Evolutionary conservation across 2,329 filamentous ascomycete species (phyloP).

Genomic region (Calonectria multiphialidica): DNA sequence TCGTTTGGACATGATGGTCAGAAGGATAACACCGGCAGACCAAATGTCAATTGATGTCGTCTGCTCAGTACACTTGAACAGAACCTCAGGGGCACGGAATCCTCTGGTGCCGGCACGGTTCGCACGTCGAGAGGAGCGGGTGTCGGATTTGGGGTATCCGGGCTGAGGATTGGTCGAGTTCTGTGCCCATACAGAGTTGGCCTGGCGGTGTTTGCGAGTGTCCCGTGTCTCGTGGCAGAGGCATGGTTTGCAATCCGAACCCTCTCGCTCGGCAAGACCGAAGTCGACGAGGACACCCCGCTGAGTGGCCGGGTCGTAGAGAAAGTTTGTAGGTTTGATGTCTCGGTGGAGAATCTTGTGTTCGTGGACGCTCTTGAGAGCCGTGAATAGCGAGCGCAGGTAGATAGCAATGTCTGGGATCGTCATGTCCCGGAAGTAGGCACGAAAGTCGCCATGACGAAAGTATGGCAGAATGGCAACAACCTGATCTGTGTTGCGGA

Average conservation of each 20-base stretch:
- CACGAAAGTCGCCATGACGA: constrained; percentile 92
- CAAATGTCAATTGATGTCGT: constrained; percentile 96
- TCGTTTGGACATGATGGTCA: constrained; percentile 91
- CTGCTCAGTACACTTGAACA: constrained; percentile 97
- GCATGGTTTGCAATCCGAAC: constrained; percentile 83
- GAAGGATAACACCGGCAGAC: constrained; percentile 95
- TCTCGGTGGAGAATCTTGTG: constrained; percentile 91
- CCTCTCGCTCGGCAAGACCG: constrained; percentile 90
- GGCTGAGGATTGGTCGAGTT: constrained; percentile 63
- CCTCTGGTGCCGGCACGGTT: constrained; percentile 96
- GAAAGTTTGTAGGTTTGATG: constrained; percentile 97
- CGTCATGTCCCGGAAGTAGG: constrained; percentile 93
- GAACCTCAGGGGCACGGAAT: constrained; percentile 94
- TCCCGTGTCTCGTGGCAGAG: constrained; percentile 78
- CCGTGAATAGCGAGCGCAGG: constrained; percentile 88
- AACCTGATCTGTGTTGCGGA: constrained; percentile 93
- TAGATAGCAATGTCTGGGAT: constrained; percentile 90
- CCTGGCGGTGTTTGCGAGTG: constrained; percentile 71
- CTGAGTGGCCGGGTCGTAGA: constrained; percentile 85
- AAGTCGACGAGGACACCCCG: constrained; percentile 98
- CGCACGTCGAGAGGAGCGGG: constrained; percentile 86
- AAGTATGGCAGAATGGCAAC: constrained; percentile 96
- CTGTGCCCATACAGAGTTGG: constrained; percentile 69
- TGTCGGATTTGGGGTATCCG: constrained; percentile 91
- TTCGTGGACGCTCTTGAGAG: constrained; percentile 84